Percentiles rank a stretch among this genome's conserved stretches.
Evolutionary conservation across 495 filamentous ascomycete species (phyloP).

Genomic region (Penicillium nucicola): DNA sequence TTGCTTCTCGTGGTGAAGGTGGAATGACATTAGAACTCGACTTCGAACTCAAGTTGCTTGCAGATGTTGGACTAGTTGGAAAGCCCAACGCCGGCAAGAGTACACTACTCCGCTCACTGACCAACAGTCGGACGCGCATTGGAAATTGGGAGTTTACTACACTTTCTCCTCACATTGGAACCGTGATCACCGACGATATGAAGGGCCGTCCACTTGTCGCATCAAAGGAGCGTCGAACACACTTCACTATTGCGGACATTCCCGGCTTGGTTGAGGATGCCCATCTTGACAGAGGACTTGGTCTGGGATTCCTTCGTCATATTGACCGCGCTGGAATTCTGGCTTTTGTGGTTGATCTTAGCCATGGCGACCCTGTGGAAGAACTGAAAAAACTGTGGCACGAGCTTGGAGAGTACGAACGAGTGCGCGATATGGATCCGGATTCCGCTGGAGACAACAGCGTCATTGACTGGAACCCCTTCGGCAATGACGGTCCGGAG

Average conservation of each 20-base stretch:
- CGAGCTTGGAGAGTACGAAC: conserved; percentile 84
- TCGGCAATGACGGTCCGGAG: conserved; percentile 22
- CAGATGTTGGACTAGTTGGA: conserved; percentile 91
- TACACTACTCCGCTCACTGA: conserved; percentile 83
- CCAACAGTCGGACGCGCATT: conserved; percentile 78
- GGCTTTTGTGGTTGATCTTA: conserved; percentile 90
- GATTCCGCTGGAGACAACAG: conserved; percentile 45
- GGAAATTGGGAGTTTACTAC: conserved; percentile 98
- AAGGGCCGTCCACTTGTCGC: conserved; percentile 61
- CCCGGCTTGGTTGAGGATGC: conserved; percentile 88
- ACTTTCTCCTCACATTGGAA: conserved; percentile 89
- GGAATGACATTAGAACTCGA: conserved; percentile 76
- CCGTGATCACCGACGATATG: conserved; percentile 83
- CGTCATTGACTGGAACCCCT: conserved; percentile 26
- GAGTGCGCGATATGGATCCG: conserved; percentile 59
- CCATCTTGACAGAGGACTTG: conserved; percentile 87
- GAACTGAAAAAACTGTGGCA: conserved; percentile 81
- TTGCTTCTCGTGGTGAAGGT: conserved; percentile 80
- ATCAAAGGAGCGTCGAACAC: conserved; percentile 50
- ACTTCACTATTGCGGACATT: conserved; percentile 94
- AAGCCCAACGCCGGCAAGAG: conserved; percentile 96
- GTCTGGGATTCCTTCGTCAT: conserved; percentile 88
- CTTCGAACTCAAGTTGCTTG: conserved; percentile 90
- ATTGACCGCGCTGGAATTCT: conserved; percentile 90
- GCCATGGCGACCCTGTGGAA: conserved; percentile 69